Conservation (phyloP, 2,329 filamentous ascomycete genomes). For the Helotiales sp. region DNA sequence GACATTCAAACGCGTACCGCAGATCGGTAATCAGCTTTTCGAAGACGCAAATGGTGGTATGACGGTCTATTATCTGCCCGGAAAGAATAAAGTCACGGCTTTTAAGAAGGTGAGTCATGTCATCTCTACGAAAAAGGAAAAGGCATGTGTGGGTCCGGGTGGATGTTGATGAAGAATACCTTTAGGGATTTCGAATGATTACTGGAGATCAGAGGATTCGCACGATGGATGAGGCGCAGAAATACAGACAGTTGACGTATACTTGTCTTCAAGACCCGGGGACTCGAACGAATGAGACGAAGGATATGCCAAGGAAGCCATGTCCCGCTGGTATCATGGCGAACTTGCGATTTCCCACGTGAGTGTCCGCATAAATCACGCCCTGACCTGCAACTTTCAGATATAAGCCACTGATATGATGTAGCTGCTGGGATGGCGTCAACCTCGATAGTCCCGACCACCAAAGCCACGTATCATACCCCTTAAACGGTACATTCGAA, state of each 20-base stretch:
- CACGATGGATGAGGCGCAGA: background rate
- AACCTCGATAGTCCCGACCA: background rate
- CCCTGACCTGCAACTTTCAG: background rate
- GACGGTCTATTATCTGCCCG: background rate
- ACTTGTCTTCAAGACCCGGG: background rate
- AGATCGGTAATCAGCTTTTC: background rate
- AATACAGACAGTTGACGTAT: background rate
- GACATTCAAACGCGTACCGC: background rate
- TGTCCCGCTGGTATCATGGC: background rate
- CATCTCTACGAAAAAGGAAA: no score
- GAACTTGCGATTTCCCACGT: background rate
- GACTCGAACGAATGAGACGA: background rate
- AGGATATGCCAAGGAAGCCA: background rate
- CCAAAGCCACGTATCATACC: conserved; percentile 9
- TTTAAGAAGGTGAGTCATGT: background rate
- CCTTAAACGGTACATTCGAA: conserved; percentile 14
- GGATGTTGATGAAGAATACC: no score
- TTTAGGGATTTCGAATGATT: background rate
- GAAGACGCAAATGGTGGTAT: background rate
- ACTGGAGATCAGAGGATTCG: background rate
- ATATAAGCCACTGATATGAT: background rate
- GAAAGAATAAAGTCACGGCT: background rate
- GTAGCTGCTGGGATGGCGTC: background rate
- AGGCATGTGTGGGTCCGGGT: no score
- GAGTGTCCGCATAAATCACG: background rate